Evolutionary conservation across 1,139 yeast species (phyloP), one percentile per base, ranked within the genome.

Genomic region (Saccharomyces pastorianus): DNA sequence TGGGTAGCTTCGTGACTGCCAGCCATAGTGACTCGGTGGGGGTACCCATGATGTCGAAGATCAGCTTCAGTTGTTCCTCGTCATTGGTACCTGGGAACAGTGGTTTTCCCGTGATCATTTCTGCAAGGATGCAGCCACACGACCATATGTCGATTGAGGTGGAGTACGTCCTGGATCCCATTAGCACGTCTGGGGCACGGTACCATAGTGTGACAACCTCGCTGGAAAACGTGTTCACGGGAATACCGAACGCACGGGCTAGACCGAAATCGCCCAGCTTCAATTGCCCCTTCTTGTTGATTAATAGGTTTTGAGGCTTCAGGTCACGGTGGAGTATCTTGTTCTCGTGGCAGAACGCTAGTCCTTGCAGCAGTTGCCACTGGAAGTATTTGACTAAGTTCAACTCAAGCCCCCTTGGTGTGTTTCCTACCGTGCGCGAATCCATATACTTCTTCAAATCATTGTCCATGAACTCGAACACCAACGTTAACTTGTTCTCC

Each of bases 101-200:
- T 0, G 99, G 97, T 64, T 93, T 85, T n/a, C 99, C 99, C 8
- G 96, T 88, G 63, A 93, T 85, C 99, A 93, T 93, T 70, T 93
- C 99, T 1, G 98, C 98, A 68, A 93, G 78, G 54, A 29, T 29
- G n/a, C 32, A 29, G 2, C 32, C 32, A 25, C 96, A 95, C 29
- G 97, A 89, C 99, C 99, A 93, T 73, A 93, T 90, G 71, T 93
- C 99, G 59, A 93, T 93, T 1, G 96, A 88, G 0, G 99, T 93
- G 32, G 96, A 87, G 71, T 93, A 93, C 50, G 95, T 90, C 62
- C 97, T 81, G 0, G 96, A 88, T 0, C 99, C 99, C 71, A 93
- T 80, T 54, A 93, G 75, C 46, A 93, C 99, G 69, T 93, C 99
- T 0, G 99, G 99, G 0, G 99, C 98, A 59, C 99, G 80, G 73